Percentiles rank a stretch among this genome's conserved stretches.
Evolutionary conservation across 2,329 filamentous ascomycete genomes (phyloP).

Genomic region (Ceratocystis alfenasii): DNA sequence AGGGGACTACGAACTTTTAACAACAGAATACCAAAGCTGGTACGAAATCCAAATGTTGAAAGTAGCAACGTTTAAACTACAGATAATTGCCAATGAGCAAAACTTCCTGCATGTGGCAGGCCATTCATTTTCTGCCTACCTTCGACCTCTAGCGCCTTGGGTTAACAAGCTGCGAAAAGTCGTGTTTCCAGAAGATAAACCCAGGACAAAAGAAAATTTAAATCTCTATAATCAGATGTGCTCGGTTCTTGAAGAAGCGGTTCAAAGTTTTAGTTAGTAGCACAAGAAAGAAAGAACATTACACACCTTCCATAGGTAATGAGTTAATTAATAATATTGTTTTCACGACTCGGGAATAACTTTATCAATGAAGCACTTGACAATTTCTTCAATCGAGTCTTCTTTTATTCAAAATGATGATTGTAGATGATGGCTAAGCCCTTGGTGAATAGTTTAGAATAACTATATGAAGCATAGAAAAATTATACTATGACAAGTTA

Average conservation of each 20-base stretch:
- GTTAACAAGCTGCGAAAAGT: neutral
- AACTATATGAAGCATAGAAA: no score
- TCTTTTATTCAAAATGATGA: no score
- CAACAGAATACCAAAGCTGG: neutral
- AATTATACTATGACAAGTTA: no score
- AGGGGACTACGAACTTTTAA: neutral
- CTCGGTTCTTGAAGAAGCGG: neutral
- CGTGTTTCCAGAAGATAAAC: neutral
- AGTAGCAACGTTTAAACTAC: neutral
- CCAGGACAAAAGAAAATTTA: neutral
- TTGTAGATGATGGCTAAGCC: no score
- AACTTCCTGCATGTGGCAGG: neutral
- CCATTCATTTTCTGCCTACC: neutral
- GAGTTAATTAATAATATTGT: no score
- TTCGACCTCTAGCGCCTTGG: neutral
- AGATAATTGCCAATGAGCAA: neutral
- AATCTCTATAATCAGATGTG: neutral
- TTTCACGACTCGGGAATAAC: no score
- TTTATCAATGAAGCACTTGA: no score
- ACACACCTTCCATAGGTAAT: no score
- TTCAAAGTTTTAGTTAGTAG: no score
- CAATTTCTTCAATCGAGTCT: no score
- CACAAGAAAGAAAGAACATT: no score
- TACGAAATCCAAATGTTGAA: neutral
- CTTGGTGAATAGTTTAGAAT: no score